Evolutionary conservation across 192 early-diverging fungal species (phyloP), one percentile per base, ranked within the genome.

Genomic region (Umbelopsis vinacea): DNA sequence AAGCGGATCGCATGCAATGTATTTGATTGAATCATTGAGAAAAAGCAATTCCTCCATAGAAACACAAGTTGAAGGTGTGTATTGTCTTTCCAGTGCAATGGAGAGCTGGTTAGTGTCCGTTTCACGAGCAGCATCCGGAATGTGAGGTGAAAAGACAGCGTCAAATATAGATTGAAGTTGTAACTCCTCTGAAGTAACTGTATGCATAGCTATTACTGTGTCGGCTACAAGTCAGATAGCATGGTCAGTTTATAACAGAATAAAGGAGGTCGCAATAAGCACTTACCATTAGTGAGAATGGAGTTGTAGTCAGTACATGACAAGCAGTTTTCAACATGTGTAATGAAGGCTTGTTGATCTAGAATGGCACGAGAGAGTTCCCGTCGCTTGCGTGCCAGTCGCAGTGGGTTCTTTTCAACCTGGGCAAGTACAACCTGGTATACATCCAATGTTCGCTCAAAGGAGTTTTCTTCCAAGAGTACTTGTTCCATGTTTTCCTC

Each of bases 391-490:
- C 57, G 57, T 35, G 57, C 57, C 33, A 63, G 7, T 63, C 19
- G 26, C 0, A 63, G 10, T 35, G 33, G 57, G 6, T 63, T 17
- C 14, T 38, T 4, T 29, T 63, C 57, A 14, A 37, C 6, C 4
- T 29, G 24, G 4, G 57, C 57, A 63, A n/a, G 26, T 3, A 63
- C 33, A 7, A 63, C 57, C 19, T 63, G 57, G 33, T 63, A 63
- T 15, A 35, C 19, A 15, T 63, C 57, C 17, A 63, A 26, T 63
- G 57, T 29, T 29, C 57, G 26, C 57, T 63, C 57, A 37, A 63
- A 63, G 0, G 33, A 5, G 37, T 63, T 35, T 17, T 37, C 57
- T 17, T 63, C 57, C 29, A 11, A 19, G 3, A 63, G 15, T 0
- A 63, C 14, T 35, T 63, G 15, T 19, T 11, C 33, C 57, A 63